These are phyloP conservation scores for Salvia sclarea DNA, from an alignment of 305 asterid genomes.

Conservation along the genomic window DNA sequence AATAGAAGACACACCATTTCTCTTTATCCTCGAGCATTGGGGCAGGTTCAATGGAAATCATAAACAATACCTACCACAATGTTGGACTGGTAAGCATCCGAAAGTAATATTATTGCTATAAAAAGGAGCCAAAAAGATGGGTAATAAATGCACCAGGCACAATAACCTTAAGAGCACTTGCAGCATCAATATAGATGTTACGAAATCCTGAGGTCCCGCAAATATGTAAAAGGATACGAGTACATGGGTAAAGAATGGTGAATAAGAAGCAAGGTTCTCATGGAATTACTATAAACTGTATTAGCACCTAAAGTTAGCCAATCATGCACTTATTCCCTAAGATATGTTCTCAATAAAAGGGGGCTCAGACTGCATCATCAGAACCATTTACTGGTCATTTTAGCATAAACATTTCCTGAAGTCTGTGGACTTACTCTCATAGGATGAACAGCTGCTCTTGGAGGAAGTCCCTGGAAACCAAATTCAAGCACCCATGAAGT, in stretches of 20 bases:
- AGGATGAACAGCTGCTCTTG: constrained; percentile 98
- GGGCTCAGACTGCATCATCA: background rate
- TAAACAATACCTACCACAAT: constrained; percentile 79
- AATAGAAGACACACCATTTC: constrained; percentile 71
- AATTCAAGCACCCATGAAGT: constrained; percentile 29
- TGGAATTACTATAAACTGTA: background rate
- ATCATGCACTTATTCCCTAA: background rate
- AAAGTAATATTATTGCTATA: constrained; percentile 29
- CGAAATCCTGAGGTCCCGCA: background rate
- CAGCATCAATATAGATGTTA: background rate
- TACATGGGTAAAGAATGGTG: background rate
- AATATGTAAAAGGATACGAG: background rate
- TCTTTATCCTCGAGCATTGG: constrained; percentile 99
- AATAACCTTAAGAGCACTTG: constrained; percentile 1
- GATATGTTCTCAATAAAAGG: background rate
- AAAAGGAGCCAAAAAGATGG: constrained; percentile 12
- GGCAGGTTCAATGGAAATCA: constrained; percentile 97
- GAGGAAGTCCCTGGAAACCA: constrained; percentile 83
- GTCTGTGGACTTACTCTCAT: constrained; percentile 79
- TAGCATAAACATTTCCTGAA: background rate
- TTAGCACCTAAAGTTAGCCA: background rate
- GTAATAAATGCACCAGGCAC: background rate
- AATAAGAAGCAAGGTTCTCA: background rate
- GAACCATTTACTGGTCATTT: background rate
- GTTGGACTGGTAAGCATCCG: constrained; percentile 36